A percentile compares a stretch with the other conserved stretches of the same genome.
phyloP scores from a whole-genome alignment of 2,329 filamentous ascomycete species.

The Trichophyton equinum region DNA sequence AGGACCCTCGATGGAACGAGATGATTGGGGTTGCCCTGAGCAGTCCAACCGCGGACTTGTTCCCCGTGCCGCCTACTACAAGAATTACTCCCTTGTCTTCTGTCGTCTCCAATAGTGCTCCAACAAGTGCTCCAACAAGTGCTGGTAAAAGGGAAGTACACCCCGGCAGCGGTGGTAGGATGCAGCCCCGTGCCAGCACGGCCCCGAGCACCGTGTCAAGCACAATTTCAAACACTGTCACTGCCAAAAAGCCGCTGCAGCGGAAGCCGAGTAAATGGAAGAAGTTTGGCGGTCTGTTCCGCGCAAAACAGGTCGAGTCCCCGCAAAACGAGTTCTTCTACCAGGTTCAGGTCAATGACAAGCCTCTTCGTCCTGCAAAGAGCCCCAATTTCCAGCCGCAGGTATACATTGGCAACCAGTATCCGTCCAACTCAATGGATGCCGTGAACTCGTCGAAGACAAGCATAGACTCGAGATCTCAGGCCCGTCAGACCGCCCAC shows the following conservation, averaged over 20 bases:
- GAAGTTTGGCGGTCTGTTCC: conserved; percentile 35
- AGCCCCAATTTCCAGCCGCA: conserved; percentile 4
- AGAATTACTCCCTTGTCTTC: background rate
- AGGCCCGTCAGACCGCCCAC: background rate
- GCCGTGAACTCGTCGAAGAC: background rate
- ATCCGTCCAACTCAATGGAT: background rate
- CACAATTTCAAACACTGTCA: background rate
- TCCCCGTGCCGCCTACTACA: background rate
- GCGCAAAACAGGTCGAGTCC: conserved; percentile 19
- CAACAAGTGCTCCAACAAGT: background rate
- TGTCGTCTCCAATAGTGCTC: background rate
- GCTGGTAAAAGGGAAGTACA: background rate
- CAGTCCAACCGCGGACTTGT: conserved; percentile 42
- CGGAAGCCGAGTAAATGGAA: conserved; percentile 36
- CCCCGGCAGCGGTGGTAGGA: background rate
- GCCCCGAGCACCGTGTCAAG: background rate
- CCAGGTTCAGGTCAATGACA: conserved; percentile 18
- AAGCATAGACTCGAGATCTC: background rate
- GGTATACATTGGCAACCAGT: conserved; percentile 1
- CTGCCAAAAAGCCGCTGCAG: conserved; percentile 13
- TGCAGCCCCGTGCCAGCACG: background rate
- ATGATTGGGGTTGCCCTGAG: conserved; percentile 64
- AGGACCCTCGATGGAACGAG: conserved; percentile 25
- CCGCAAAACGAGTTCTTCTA: conserved; percentile 20
- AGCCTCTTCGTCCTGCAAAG: conserved; percentile 11